These are phyloP conservation scores for Tulasnella sp. DNA, from an alignment of 768 basidiomycete genomes.

Conservation along the genomic window DNA sequence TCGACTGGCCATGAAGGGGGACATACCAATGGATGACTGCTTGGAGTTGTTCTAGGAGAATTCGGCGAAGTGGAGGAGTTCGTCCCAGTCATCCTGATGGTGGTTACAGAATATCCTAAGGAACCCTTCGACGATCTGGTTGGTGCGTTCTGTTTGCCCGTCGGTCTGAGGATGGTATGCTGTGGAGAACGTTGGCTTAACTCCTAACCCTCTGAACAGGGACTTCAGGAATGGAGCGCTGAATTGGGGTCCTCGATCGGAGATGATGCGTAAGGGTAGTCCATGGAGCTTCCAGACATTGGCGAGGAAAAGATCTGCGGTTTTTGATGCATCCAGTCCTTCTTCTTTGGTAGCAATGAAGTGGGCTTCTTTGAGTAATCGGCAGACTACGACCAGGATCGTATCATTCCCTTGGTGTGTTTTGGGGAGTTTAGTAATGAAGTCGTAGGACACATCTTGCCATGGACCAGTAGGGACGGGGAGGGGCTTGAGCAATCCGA, in stretches of 20 bases:
- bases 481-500: conserved; percentile 34
- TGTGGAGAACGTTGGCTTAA: neutral
- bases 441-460: conserved; percentile 33
- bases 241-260: no score
- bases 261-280: neutral
- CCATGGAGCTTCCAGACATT: conserved; percentile 37
- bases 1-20: neutral
- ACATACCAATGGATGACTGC: neutral
- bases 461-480: conserved; percentile 35
- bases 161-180: no score
- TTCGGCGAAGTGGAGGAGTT: neutral
- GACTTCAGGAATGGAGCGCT: conserved; percentile 4
- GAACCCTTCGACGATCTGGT: conserved; percentile 31
- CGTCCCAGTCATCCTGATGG: neutral
- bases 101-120: neutral
- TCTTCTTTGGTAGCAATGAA: no score
- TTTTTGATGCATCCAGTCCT: conserved; percentile 38
- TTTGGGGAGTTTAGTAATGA: no score
- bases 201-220: neutral
- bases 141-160: conserved; percentile 32
- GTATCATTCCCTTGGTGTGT: no score
- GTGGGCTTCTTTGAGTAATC: neutral
- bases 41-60: neutral
- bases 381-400: neutral
- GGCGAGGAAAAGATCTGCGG: conserved; percentile 41